Percentiles rank a stretch among this genome's conserved stretches.
Evolutionary conservation across 495 filamentous ascomycete genomes (phyloP).

Genomic region (Penicillium coffeae): DNA sequence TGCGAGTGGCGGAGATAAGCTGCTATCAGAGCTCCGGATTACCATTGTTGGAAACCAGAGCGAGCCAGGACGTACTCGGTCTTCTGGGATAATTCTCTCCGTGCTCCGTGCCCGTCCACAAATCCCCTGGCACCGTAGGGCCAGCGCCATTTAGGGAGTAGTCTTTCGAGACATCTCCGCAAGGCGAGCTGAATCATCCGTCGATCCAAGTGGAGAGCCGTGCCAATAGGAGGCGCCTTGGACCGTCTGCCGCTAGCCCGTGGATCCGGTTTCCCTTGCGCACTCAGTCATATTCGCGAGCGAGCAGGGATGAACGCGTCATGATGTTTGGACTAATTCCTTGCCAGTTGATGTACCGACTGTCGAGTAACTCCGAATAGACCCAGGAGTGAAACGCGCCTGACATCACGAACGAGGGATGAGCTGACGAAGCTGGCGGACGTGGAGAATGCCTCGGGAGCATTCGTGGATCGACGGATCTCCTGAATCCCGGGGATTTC

Average conservation of each 20-base stretch:
- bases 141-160: too few species aligned
- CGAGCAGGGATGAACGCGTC: slow-evolving; percentile 11
- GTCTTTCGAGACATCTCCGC: neutral
- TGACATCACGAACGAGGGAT: slow-evolving; percentile 3
- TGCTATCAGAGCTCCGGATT: neutral
- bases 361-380: neutral
- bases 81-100: too few species aligned
- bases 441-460: slow-evolving; percentile 8
- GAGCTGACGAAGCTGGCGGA: slow-evolving; percentile 7
- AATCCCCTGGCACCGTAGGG: too few species aligned
- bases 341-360: neutral
- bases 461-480: slow-evolving; percentile 11
- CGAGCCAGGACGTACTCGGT: too few species aligned
- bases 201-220: slow-evolving; percentile 10
- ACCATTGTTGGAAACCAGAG: neutral
- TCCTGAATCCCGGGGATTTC: too few species aligned
- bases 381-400: too few species aligned
- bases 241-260: slow-evolving; percentile 2
- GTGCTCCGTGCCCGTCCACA: too few species aligned
- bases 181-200: neutral
- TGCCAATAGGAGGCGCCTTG: slow-evolving; percentile 6
- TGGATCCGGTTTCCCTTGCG: slow-evolving; percentile 8
- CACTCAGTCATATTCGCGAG: slow-evolving; percentile 4
- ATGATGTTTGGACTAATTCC: slow-evolving; percentile 1
- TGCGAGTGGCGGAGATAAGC: slow-evolving; percentile 2